A percentile compares a stretch with the other conserved stretches of the same genome.
These are phyloP conservation scores for Cladorrhinum sp. DNA, from an alignment of 2,329 filamentous ascomycete genomes.

Conservation along the genomic window DNA sequence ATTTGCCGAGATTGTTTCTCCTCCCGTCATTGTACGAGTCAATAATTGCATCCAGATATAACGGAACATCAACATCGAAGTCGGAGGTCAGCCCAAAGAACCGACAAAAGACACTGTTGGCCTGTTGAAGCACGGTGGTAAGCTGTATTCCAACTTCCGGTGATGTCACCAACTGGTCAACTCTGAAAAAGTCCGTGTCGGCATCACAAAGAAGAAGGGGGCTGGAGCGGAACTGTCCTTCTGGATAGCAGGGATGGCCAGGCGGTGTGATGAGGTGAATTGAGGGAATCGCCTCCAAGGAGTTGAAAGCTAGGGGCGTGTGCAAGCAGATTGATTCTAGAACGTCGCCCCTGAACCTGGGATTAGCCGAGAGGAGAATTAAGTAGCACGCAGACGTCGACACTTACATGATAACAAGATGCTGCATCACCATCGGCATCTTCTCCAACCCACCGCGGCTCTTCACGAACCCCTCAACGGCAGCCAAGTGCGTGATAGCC, in stretches of 20 bases:
- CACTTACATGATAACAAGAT: conserved; percentile 8
- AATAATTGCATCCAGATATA: conserved; percentile 1
- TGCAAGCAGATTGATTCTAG: conserved; percentile 5
- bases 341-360: neutral
- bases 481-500: conserved; percentile 2
- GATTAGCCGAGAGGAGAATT: neutral
- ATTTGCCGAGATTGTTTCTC: neutral
- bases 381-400: neutral
- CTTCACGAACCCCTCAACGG: conserved; percentile 10
- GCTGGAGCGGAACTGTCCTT: conserved; percentile 5
- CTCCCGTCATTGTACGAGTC: neutral
- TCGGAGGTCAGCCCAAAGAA: conserved; percentile 2
- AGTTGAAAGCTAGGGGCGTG: conserved; percentile 9
- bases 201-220: conserved; percentile 5
- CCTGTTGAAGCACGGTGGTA: neutral
- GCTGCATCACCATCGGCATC: conserved; percentile 14
- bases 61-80: neutral
- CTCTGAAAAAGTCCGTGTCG: conserved; percentile 5
- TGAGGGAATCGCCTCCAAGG: neutral
- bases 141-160: neutral
- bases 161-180: neutral
- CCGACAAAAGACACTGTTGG: neutral
- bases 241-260: neutral
- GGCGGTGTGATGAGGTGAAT: neutral
- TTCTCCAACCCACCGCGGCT: neutral